Percentiles rank a stretch among this genome's conserved stretches.
phyloP scores from a whole-genome alignment of 177 flowering plant species.

The Vitis hybrid region DNA sequence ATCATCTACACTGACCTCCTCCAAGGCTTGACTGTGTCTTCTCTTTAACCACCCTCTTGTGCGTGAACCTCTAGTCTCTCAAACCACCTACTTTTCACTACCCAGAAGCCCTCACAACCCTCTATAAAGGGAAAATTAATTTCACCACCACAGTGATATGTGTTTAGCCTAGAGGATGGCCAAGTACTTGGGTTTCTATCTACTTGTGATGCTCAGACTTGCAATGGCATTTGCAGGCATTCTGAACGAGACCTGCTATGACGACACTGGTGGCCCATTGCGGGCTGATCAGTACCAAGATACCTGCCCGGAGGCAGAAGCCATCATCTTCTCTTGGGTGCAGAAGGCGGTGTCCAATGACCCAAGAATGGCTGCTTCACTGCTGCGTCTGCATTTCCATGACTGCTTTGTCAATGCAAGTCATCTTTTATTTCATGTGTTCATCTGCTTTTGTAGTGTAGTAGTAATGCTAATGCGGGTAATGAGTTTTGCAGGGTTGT shows the following conservation, averaged over 20 bases:
- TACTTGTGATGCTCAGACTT: conserved; percentile 13
- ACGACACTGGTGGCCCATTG: conserved; percentile 20
- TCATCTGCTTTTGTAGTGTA: not conserved
- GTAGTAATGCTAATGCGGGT: not conserved
- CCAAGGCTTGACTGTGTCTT: conserved; percentile 16
- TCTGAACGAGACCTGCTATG: conserved; percentile 30
- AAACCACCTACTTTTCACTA: not conserved
- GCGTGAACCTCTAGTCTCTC: too few species aligned
- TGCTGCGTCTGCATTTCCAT: conserved; percentile 74
- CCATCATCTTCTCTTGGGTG: conserved; percentile 58
- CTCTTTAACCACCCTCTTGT: too few species aligned
- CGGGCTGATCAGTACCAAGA: conserved; percentile 26
- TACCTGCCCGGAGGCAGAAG: conserved; percentile 67
- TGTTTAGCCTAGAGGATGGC: conserved; percentile 13
- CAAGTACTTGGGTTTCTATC: conserved; percentile 5
- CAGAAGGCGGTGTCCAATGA: conserved; percentile 48
- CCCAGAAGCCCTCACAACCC: not conserved
- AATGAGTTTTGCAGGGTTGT: conserved; percentile 57
- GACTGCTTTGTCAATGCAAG: conserved; percentile 77
- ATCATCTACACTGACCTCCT: too few species aligned
- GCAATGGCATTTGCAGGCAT: conserved; percentile 16
- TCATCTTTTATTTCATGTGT: not conserved
- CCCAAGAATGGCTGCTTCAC: conserved; percentile 75
- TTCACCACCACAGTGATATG: not conserved
- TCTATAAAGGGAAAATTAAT: not conserved